phyloP scores from a whole-genome alignment of 192 early-diverging fungal species.

The Entomortierella lignicola region DNA sequence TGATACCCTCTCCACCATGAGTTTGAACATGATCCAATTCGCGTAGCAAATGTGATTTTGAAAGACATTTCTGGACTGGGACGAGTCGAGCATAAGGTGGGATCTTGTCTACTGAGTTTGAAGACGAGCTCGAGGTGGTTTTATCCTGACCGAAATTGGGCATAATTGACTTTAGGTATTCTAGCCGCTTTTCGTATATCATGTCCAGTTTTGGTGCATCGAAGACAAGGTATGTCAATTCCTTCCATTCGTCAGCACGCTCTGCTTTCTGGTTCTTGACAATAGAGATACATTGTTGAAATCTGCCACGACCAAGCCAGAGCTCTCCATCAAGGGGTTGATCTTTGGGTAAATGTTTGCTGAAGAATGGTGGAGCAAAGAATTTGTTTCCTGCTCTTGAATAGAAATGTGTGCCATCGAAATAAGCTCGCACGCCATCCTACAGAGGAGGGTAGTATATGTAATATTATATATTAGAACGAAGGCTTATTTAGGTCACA shows the following conservation, averaged over 20 bases:
- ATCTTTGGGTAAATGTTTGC: conserved; percentile 59
- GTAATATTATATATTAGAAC: too few relatives aligned
- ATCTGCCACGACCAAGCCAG: conserved; percentile 72
- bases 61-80: conserved; percentile 57
- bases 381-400: conserved; percentile 71
- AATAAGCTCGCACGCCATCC: conserved; percentile 76
- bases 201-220: conserved; percentile 65
- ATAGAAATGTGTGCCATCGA: conserved; percentile 65
- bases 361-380: conserved; percentile 63
- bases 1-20: conserved; percentile 77
- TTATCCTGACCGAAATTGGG: conserved; percentile 33
- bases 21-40: conserved; percentile 64
- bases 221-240: conserved; percentile 70
- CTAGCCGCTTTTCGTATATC: conserved; percentile 65
- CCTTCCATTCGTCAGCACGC: conserved; percentile 60
- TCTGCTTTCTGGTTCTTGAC: conserved; percentile 61
- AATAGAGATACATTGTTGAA: conserved; percentile 71
- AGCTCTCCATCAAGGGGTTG: conserved; percentile 79
- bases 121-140: neutral
- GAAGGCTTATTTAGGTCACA: too few relatives aligned
- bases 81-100: conserved; percentile 61
- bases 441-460: neutral
- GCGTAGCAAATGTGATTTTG: conserved; percentile 56
- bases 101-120: conserved; percentile 10
- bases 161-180: conserved; percentile 56